Base-by-base conservation (phyloP, 495 filamentous ascomycete species). In the Rostrohypoxylon terebratum region DNA sequence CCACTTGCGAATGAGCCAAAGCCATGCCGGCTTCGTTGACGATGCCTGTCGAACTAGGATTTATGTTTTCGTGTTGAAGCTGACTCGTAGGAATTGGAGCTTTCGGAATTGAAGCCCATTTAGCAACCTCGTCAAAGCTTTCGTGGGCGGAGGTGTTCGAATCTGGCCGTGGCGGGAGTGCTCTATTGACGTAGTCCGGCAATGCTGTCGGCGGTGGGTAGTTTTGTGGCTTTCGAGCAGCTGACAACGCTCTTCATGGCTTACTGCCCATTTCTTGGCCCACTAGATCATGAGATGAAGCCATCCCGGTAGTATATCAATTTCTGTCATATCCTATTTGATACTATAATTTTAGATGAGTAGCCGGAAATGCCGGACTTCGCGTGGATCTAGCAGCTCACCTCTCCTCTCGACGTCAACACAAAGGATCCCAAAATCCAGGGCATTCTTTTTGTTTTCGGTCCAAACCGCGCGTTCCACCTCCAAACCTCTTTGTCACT, bases 151-250 rank as follows among this genome's bases (percentile, higher is more conserved):
- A 63, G 13, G 55, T 25, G 33, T 31, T 53, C 2, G 71, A 66
- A 38, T 20, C 34, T 0, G 71, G 59, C 14, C 53, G 65, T 25
- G 57, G 71, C 21, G 71, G 71, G 21, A 74, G 71, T 23, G 71
- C 71, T 33, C 60, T 63, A 31, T 74, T 69, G 9, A 74, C 58
- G 20, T 74, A 74, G 1, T 63, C 63, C 11, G 71, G 63, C 34
- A 74, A 21, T 1, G 58, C 71, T 11, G 20, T 18, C 44, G 71
- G 71, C 6, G 71, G 71, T 25, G 71, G 63, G 44, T 54, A 74
- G 14, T 63, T 50, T n/a, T 28, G 66, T 0, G 28, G 1, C 13
- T 20, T 47, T 59, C 57, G 62, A 9, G 36, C 18, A 0, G 16
- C 40, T 50, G 42, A 42, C 28, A 10, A 38, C 14, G 55, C 54